These are phyloP conservation scores for Xylaria palmicola DNA, from an alignment of 495 filamentous ascomycete genomes.

Conservation along the genomic window DNA sequence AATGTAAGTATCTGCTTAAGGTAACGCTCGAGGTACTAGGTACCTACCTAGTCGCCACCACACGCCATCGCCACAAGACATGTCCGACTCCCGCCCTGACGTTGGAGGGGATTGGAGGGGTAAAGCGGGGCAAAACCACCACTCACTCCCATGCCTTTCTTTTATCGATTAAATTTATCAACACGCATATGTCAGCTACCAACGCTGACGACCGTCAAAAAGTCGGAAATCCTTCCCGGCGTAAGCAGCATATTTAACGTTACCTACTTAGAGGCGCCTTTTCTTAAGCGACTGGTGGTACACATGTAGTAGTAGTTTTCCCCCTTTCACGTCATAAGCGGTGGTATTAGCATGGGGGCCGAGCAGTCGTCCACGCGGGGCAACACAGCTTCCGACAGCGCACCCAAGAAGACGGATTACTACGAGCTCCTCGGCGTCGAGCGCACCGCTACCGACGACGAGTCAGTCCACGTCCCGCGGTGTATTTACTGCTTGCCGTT, in stretches of 20 bases:
- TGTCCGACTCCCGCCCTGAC: background rate
- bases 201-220: too few relatives aligned
- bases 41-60: too few relatives aligned
- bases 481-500: background rate
- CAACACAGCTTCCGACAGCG: constrained; percentile 22
- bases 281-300: background rate
- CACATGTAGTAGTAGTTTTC: background rate
- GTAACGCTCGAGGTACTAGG: too few relatives aligned
- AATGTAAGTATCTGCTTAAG: too few relatives aligned
- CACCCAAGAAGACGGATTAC: constrained; percentile 70
- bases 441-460: constrained; percentile 71
- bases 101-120: constrained; percentile 2
- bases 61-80: too few relatives aligned
- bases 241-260: too few relatives aligned
- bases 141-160: too few relatives aligned
- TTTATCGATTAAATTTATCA: too few relatives aligned
- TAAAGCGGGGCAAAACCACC: constrained; percentile 4
- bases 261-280: too few relatives aligned
- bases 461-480: constrained; percentile 57
- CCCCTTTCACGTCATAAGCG: background rate
- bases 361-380: constrained; percentile 63
- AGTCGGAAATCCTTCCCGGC: too few relatives aligned
- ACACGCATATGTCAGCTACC: background rate
- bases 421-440: constrained; percentile 84
- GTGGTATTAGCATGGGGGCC: constrained; percentile 66